Conservation (phyloP, 2,329 filamentous ascomycete genomes). For the Neurospora crassa region DNA sequence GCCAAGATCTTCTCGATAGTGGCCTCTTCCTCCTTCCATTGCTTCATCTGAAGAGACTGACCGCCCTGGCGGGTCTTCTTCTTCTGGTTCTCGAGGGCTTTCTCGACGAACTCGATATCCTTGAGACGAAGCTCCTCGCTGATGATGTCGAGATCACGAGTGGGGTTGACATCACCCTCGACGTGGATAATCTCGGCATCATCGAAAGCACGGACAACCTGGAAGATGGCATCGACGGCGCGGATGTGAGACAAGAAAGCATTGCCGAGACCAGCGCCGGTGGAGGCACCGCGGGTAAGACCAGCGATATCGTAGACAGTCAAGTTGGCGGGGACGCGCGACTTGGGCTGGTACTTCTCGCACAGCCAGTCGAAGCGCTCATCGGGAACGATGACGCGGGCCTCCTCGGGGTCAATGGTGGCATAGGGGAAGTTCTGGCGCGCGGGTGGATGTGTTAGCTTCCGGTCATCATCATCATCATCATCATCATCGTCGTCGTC, state of each 20-base stretch:
- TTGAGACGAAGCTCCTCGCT: constrained; percentile 93
- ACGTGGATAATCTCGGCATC: constrained; percentile 99
- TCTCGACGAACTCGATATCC: constrained; percentile 97
- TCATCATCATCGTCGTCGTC: constrained; percentile 18
- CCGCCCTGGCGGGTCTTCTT: constrained; percentile 94
- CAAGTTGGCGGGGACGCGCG: constrained; percentile 88
- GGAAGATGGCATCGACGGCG: constrained; percentile 95
- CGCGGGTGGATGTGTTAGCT: constrained; percentile 15
- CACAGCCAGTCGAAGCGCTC: constrained; percentile 92
- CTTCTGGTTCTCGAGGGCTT: constrained; percentile 80
- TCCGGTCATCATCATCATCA: constrained; percentile 3
- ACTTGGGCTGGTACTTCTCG: constrained; percentile 97
- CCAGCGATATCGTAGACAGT: constrained; percentile 99
- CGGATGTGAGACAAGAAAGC: constrained; percentile 98
- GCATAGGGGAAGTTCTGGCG: constrained; percentile 92
- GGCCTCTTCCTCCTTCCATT: constrained; percentile 86
- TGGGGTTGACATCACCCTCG: constrained; percentile 94
- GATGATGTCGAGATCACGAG: constrained; percentile 92
- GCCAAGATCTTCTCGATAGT: constrained; percentile 84
- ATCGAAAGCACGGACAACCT: constrained; percentile 94
- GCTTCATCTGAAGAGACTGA: constrained; percentile 96
- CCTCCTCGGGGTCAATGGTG: constrained; percentile 97
- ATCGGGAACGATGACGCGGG: constrained; percentile 93
- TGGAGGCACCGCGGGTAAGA: constrained; percentile 89
- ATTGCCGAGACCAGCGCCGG: constrained; percentile 94